Evolutionary conservation across 306 rosid genomes (phyloP).

Genomic region (Begonia masoniana): DNA sequence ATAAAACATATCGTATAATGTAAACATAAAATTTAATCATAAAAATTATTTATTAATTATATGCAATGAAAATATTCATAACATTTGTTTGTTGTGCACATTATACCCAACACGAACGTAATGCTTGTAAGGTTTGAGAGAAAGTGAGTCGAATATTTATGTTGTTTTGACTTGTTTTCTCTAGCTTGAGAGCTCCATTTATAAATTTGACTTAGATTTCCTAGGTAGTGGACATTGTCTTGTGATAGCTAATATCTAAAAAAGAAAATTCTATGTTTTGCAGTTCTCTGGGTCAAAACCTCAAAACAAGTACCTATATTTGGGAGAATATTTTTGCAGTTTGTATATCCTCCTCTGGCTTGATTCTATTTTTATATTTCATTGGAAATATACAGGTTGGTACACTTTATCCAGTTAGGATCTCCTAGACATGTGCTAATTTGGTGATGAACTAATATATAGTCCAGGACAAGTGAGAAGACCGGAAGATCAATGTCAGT

Average conservation of each 20-base stretch:
- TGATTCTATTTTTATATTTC: slow-evolving; percentile 23
- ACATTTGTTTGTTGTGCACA: no score
- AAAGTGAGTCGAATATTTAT: background rate
- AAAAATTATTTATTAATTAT: no score
- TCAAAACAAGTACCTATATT: slow-evolving; percentile 12
- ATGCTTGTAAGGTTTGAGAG: background rate
- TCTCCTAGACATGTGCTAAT: background rate
- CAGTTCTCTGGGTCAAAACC: slow-evolving; percentile 22
- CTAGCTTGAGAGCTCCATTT: background rate
- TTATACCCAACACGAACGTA: no score
- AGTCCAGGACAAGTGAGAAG: no score
- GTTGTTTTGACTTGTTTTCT: background rate
- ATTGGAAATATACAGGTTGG: slow-evolving; percentile 31
- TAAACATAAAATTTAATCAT: no score
- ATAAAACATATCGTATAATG: no score
- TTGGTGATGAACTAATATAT: background rate
- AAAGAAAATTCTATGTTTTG: background rate
- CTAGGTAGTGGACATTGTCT: background rate
- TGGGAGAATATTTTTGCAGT: slow-evolving; percentile 24
- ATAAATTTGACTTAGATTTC: background rate
- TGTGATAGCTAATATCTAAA: background rate
- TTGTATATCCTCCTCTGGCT: slow-evolving; percentile 16
- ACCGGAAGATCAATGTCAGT: slow-evolving; percentile 40
- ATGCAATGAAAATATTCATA: no score
- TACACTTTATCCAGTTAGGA: background rate